Percentiles rank a stretch among this genome's conserved stretches.
These are phyloP conservation scores for Sphaerostilbella broomeana DNA, from an alignment of 2,329 filamentous ascomycete genomes.

Conservation along the genomic window DNA sequence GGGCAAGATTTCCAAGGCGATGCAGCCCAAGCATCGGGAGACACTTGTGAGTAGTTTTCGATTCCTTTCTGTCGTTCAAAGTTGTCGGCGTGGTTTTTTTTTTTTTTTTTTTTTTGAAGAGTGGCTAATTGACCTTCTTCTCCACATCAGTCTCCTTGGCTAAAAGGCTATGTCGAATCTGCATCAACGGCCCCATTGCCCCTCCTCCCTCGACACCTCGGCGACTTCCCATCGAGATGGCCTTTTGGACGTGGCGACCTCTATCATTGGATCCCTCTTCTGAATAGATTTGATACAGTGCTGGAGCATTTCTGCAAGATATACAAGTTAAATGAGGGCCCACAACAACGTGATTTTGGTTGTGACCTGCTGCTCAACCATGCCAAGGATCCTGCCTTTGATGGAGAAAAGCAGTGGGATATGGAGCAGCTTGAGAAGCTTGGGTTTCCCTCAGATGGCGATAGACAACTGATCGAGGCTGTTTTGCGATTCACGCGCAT, in stretches of 20 bases:
- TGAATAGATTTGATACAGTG: slow-evolving; percentile 89
- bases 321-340: slow-evolving; percentile 74
- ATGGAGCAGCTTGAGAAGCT: slow-evolving; percentile 45
- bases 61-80: too few species aligned
- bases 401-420: slow-evolving; percentile 41
- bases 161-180: slow-evolving; percentile 70
- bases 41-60: slow-evolving; percentile 53
- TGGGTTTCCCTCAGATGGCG: slow-evolving; percentile 67
- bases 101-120: too few species aligned
- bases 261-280: slow-evolving; percentile 93
- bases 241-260: slow-evolving; percentile 91
- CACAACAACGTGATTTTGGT: slow-evolving; percentile 71
- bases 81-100: too few species aligned
- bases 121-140: too few species aligned
- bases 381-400: slow-evolving; percentile 44
- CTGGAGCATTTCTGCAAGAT: slow-evolving; percentile 73
- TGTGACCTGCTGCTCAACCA: slow-evolving; percentile 58
- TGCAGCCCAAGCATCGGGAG: slow-evolving; percentile 61
- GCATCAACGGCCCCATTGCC: slow-evolving; percentile 64
- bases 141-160: slow-evolving; percentile 88
- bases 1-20: slow-evolving; percentile 62
- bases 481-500: slow-evolving; percentile 81
- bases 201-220: slow-evolving; percentile 69
- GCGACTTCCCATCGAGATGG: slow-evolving; percentile 81
- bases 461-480: slow-evolving; percentile 70